Evolutionary conservation across 352 stramenopile species (phyloP), one percentile per base, ranked within the genome.

Genomic region (Achlya hypogyna): DNA sequence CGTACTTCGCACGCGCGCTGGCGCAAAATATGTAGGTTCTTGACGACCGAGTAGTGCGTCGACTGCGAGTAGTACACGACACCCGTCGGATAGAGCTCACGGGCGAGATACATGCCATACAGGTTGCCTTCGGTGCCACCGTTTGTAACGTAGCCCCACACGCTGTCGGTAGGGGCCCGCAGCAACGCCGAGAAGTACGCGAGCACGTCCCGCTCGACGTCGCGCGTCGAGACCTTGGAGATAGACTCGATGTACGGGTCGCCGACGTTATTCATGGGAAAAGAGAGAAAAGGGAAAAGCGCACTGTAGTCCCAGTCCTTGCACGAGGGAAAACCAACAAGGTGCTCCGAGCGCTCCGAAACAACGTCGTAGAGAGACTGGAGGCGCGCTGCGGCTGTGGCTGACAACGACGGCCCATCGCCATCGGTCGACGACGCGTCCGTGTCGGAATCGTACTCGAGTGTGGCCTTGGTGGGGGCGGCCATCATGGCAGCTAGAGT

Each of bases 61-160:
- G 86, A 78, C 34, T 75, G 52, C 18, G 53, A 75, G n/a, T 72
- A 78, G 66, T 89, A 89, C 10, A 89, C 64, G 51, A 89, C 81
- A 16, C 78, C 81, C 71, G 86, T 77, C 38, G 81, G 81, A 63
- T 84, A 73, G 52, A 74, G 78, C 67, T 89, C 81, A 25, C 81
- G 62, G 12, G 77, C 81, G 42, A 89, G 63, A 16, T 87, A 59
- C 69, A 89, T 87, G 4, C 75, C 81, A 45, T 89, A 78, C 12
- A 89, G 65, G 63, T 89, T 89, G 32, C 81, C 81, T 73, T 89
- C 81, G 0, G 81, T 89, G 16, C 81, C 81, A 60, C 75, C 80
- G 2, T 79, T 87, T 31, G 81, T 89, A n/a, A 89, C 76, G 60
- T 89, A 89, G 29, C 81, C 81, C 81, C 81, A 89, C 34, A 85